These are phyloP conservation scores for Chondrus crispus DNA, from an alignment of 23 red algal species.

Conservation along the genomic window DNA sequence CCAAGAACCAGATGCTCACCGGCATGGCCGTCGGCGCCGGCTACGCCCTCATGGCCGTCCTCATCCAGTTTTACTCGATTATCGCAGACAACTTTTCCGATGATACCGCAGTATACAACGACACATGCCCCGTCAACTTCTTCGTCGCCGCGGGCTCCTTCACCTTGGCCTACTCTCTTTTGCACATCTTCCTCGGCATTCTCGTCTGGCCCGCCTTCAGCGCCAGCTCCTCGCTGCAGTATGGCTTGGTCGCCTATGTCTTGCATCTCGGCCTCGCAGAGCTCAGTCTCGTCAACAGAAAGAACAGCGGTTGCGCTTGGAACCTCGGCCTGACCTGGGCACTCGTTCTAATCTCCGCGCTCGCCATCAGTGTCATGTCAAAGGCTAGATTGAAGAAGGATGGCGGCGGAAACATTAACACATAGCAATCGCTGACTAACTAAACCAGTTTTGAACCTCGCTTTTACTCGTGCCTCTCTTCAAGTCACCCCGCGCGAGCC, in stretches of 20 bases:
- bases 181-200: constrained; percentile 51
- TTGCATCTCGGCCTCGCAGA: constrained; percentile 52
- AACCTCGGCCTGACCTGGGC: constrained; percentile 11
- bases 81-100: constrained; percentile 47
- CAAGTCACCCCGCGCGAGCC: neutral
- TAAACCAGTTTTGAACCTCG: no score
- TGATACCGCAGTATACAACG: constrained; percentile 70
- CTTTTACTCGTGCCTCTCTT: no score
- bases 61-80: constrained; percentile 52
- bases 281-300: constrained; percentile 43
- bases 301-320: constrained; percentile 41
- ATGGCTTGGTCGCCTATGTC: neutral
- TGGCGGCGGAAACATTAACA: no score
- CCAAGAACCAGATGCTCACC: constrained; percentile 32
- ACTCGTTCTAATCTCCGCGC: neutral
- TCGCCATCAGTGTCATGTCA: constrained; percentile 1
- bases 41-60: constrained; percentile 62
- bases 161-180: constrained; percentile 59
- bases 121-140: constrained; percentile 69
- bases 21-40: constrained; percentile 68
- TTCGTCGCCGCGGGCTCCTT: constrained; percentile 46
- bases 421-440: no score
- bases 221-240: neutral
- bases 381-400: neutral
- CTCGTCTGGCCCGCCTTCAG: constrained; percentile 60